Evolutionary conservation across 345 rosid species (phyloP).

Genomic region (Kandelia obovata): DNA sequence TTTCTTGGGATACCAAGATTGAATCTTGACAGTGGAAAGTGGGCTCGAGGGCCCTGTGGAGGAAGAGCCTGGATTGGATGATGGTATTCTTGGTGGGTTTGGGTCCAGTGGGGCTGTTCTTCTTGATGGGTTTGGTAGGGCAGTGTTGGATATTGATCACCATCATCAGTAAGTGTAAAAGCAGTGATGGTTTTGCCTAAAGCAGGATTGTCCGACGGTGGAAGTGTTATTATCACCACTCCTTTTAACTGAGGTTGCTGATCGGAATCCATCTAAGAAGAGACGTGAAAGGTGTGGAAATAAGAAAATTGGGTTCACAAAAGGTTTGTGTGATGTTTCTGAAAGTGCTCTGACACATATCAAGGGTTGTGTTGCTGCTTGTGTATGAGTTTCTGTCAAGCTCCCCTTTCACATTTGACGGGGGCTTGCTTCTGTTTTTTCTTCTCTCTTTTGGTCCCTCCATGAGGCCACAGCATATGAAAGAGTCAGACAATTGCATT

Average conservation of each 20-base stretch:
- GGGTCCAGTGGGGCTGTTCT: conserved; percentile 5
- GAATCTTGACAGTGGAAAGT: conserved; percentile 32
- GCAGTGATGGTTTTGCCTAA: conserved; percentile 89
- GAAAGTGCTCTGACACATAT: no score
- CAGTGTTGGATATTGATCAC: conserved; percentile 21
- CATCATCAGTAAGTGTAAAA: conserved; percentile 52
- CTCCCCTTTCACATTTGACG: no score
- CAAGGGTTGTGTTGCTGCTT: no score
- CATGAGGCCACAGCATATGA: no score
- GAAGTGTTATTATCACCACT: conserved; percentile 80
- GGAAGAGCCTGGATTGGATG: conserved; percentile 32
- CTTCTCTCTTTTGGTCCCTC: no score
- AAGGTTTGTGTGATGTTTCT: no score
- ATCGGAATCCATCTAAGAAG: conserved; percentile 37
- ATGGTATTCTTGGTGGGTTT: conserved; percentile 11
- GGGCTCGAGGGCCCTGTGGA: conserved; percentile 26
- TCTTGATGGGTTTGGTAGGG: conserved; percentile 22
- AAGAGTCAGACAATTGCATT: no score
- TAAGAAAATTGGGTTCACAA: not conserved
- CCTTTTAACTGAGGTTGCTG: conserved; percentile 33
- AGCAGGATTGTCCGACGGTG: conserved; percentile 74
- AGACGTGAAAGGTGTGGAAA: not conserved
- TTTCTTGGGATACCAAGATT: conserved; percentile 35
- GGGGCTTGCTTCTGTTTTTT: no score
- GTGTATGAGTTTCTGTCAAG: no score